Base-by-base conservation (phyloP, 495 filamentous ascomycete genomes). In the Bombardia bombarda region DNA sequence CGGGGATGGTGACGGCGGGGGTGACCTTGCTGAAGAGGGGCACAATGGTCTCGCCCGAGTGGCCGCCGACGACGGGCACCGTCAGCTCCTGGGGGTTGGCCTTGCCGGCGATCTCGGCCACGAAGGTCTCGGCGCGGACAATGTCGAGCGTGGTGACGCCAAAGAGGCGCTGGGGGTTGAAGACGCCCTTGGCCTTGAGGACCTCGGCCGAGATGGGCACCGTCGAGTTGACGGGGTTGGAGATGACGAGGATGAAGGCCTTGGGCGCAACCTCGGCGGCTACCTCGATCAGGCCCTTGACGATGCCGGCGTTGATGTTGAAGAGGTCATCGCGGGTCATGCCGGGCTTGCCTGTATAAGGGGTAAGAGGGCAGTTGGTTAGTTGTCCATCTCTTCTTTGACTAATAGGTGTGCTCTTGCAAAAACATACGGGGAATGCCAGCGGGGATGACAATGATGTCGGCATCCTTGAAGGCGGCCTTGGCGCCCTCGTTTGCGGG, bases 251-350 rank as follows among this genome's bases (percentile, higher is more conserved):
- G 60, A 90, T 78, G 67, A 82, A 96, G 28, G 92, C 92, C 56
- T 94, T 90, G 53, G 92, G 92, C 61, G 78, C 78, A 55, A 79
- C 75, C 61, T 96, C 81, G 46, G 92, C 90, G 51, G 90, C 80
- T 23, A 86, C 81, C 62, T 88, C 81, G 57, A 86, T 79, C 40
- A 96, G 74, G 47, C 83, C 84, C 57, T 86, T 84, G 52, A 96
- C 89, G 58, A 96, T 95, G 45, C 88, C 86, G 38, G 90, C 90
- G 58, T 96, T 96, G 72, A 93, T 87, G 69, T 92, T 95, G 84
- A 98, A 98, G 43, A 98, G 87, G 56, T 96, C 90, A 58, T 98
- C 93, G 73, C 92, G 88, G 63, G 84, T 95, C 92, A 98, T 98
- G 58, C 93, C 93, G 46, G 92, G 92, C 75, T 97, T 97, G 68